Base-by-base conservation (phyloP, 331 rosid species). In the Spiraea crenata region DNA sequence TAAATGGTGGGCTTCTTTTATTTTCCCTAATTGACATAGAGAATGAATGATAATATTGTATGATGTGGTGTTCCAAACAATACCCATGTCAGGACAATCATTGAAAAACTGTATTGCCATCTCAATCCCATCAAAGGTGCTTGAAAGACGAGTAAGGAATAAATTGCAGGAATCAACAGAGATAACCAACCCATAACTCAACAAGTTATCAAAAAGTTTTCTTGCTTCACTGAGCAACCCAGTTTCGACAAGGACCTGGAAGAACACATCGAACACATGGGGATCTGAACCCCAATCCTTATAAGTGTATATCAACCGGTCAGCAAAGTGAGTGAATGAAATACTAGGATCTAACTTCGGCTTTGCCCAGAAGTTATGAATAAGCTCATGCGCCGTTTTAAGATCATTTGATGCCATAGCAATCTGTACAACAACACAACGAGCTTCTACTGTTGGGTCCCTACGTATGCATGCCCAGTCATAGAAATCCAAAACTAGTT, bases 261-360 rank as follows among this genome's bases (percentile, higher is more conserved):
- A 90, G 70, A 78, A 84, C 58, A 93, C 77, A 72, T 93, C 95
- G 41, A 90, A 93, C 39, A 88, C 88, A 79, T 75, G 75, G 60
- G 99, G 92, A 34, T 89, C 86, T 35, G 91, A 80, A 63, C 95
- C 92, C 97, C 95, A 93, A 20, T 87, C 88, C 83, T 93, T 91
- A 46, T 90, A 90, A 10, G 99, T 93, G 84, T 90, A 90, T 56
- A 90, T 90, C 79, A 93, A 67, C 69, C 83, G 77, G 73, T 84
- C 91, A 17, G 75, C 72, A 82, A 90, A 90, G 47, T 63, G 79
- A 65, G 76, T 55, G 57, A 79, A 82, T 6, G 79, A 71, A 65
- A 55, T 58, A 31, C 68, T 38, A 47, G 63, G 75, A 72, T 84
- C 92, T 47, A 82, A 70, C 64, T 81, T 76, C 6, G 89, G 86